Evolutionary conservation across 2,329 filamentous ascomycete genomes (phyloP).

Genomic region (Cytospora piceicola): DNA sequence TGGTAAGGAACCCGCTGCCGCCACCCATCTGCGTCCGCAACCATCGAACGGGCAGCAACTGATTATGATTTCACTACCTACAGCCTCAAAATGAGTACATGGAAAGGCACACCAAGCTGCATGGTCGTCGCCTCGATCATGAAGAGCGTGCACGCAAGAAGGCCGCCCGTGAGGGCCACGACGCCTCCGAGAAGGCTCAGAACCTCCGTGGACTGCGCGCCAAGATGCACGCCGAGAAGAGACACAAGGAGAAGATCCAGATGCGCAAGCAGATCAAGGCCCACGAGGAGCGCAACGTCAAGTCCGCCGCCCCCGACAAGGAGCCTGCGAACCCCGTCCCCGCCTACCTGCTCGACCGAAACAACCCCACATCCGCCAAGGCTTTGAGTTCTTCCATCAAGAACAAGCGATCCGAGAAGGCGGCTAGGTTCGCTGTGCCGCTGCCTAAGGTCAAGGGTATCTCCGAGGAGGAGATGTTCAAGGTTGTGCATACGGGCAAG

Average conservation of each 20-base stretch:
- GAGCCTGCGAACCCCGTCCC: slow-evolving; percentile 82
- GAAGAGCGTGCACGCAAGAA: slow-evolving; percentile 90
- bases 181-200: slow-evolving; percentile 86
- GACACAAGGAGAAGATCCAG: slow-evolving; percentile 97
- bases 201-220: slow-evolving; percentile 89
- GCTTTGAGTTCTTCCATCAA: slow-evolving; percentile 77
- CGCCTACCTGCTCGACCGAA: slow-evolving; percentile 91
- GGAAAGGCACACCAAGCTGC: background rate
- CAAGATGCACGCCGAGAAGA: slow-evolving; percentile 91
- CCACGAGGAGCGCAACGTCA: slow-evolving; percentile 95
- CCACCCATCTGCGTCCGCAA: slow-evolving; percentile 35
- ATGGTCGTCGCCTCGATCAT: slow-evolving; percentile 57
- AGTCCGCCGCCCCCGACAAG: slow-evolving; percentile 77
- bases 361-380: slow-evolving; percentile 46
- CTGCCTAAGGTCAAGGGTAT: slow-evolving; percentile 94
- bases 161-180: slow-evolving; percentile 84
- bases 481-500: slow-evolving; percentile 83
- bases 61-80: background rate
- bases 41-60: slow-evolving; percentile 11
- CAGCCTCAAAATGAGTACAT: slow-evolving; percentile 39
- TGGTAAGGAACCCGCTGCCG: slow-evolving; percentile 23
- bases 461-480: slow-evolving; percentile 96
- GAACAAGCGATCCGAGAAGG: slow-evolving; percentile 92
- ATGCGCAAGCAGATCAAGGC: slow-evolving; percentile 94
- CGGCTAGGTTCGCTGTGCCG: slow-evolving; percentile 89